Conservation (phyloP, 1,284 basidiomycete genomes). For the Xerocomus tenax region DNA sequence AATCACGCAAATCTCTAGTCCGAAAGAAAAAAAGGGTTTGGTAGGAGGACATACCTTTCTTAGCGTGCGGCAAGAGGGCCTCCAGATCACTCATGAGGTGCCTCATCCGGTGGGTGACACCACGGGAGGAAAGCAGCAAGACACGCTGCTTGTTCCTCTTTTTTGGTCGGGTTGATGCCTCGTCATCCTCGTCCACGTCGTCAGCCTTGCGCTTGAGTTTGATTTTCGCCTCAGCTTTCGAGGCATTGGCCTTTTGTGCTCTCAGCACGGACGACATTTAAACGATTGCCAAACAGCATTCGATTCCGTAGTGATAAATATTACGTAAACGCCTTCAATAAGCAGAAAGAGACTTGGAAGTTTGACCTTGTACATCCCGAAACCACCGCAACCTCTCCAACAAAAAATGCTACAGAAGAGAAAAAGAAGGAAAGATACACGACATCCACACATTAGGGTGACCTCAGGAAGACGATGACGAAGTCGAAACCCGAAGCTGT, state of each 20-base stretch:
- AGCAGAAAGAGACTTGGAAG: not conserved
- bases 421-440: not conserved
- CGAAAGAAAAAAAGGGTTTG: not conserved
- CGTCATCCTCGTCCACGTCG: constrained; percentile 50
- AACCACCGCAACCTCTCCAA: constrained; percentile 5
- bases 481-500: constrained; percentile 48
- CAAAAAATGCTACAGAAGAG: not conserved
- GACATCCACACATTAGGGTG: not conserved
- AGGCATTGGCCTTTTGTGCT: constrained; percentile 51
- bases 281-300: not conserved
- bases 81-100: constrained; percentile 96
- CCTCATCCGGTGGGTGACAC: constrained; percentile 92
- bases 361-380: constrained; percentile 3
- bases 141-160: constrained; percentile 82
- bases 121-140: constrained; percentile 85
- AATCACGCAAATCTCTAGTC: not conserved
- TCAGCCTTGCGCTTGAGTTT: constrained; percentile 58
- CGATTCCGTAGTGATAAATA: not conserved
- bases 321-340: constrained; percentile 18
- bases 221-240: constrained; percentile 40
- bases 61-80: constrained; percentile 85
- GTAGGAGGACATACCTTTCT: constrained; percentile 67
- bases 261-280: constrained; percentile 63
- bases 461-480: constrained; percentile 28
- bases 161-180: constrained; percentile 35